phyloP scores from a whole-genome alignment of 768 basidiomycete species.

The Hebeloma cylindrosporum region DNA sequence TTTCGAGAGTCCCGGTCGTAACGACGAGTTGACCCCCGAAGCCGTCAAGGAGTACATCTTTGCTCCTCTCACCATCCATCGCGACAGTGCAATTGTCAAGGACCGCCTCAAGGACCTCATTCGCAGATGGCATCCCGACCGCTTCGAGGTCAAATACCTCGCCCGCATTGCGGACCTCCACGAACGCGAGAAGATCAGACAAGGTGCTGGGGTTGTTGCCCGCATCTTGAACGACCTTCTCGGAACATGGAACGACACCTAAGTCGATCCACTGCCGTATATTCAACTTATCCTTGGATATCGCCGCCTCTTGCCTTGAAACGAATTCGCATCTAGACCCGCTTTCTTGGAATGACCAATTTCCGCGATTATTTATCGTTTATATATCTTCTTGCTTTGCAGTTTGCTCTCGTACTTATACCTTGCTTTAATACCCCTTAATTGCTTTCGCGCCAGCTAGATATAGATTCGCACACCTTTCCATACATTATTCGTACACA shows the following conservation, averaged over 20 bases:
- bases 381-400: conserved; percentile 16
- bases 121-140: conserved; percentile 24
- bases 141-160: conserved; percentile 25
- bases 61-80: conserved; percentile 16
- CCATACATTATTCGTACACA: no score
- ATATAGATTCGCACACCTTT: no score
- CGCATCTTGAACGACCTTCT: conserved; percentile 25
- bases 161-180: conserved; percentile 14
- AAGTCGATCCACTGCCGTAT: neutral
- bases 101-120: conserved; percentile 22
- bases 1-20: conserved; percentile 18
- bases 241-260: conserved; percentile 19
- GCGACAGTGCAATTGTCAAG: conserved; percentile 17
- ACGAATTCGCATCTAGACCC: conserved; percentile 6
- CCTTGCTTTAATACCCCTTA: neutral
- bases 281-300: neutral
- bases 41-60: conserved; percentile 22
- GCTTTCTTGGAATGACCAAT: neutral
- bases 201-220: conserved; percentile 23
- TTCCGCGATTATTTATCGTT: conserved; percentile 9
- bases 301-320: neutral
- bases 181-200: conserved; percentile 23
- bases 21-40: conserved; percentile 20
- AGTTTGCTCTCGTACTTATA: conserved; percentile 4
- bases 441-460: no score